Evolutionary conservation across 1,139 yeast species (phyloP), one percentile per base, ranked within the genome.

Genomic region (Kurtzmaniella quercitrusa): DNA sequence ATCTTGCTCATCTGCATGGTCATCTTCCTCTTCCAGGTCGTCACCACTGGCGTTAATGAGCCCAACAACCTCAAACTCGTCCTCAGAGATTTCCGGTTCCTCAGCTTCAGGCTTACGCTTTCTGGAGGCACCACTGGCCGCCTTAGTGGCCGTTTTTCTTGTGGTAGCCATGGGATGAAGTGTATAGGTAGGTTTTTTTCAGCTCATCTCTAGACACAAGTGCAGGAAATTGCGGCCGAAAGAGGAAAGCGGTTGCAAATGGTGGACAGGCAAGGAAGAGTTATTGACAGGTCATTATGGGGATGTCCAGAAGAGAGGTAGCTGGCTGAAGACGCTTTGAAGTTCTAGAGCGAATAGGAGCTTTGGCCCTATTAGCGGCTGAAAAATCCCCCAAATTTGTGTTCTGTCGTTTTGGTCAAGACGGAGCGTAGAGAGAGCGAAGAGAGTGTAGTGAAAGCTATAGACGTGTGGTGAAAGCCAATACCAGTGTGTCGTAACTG

Each of bases 31-130:
- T 36, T 34, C 37, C 19, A 17, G 19, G 19, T 34, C 37, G 17
- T 34, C 40, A n/a, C 18, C 19, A 24, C 17, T 44, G 37, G 25
- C 38, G 40, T 51, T 48, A 17, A 52, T 41, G 29, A 49, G 34
- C 16, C 75, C 79, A 39, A 66, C 62, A 15, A 65, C 62, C 43
- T 63, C 52, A 39, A 69, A 56, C 38, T 66, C 68, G 17, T 66
- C 74, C 17, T 60, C 69, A 8, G 42, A 43, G n/a, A 41, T 51
- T 12, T 47, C 55, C 37, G 48, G 52, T 42, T 51, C 54, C 40
- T 54, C 51, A 24, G 47, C 50, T 25, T 47, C 49, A n/a, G 34
- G 45, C 19, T 44, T 48, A 2, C 45, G 41, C 34, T 43, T 51
- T 42, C 47, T 52, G 19, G 52, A 46, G n/a, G 53, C 16, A 11